Evolutionary conservation across 2,329 filamentous ascomycete genomes (phyloP).

Genomic region (Phyllosticta ampelicida): DNA sequence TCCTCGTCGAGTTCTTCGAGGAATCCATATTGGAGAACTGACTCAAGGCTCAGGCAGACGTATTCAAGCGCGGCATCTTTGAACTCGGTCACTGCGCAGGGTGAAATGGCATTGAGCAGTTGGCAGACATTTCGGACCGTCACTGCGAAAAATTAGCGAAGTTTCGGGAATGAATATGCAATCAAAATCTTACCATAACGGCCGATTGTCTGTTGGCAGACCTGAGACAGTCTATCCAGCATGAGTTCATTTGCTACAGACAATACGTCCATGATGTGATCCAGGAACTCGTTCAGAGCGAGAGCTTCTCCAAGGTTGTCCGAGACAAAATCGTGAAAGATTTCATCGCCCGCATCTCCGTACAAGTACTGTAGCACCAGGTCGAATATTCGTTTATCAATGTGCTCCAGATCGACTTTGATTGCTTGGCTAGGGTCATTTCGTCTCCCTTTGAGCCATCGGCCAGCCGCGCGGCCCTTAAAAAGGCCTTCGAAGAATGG

Average conservation of each 20-base stretch:
- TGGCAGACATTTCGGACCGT: constrained; percentile 76
- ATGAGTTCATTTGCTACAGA: constrained; percentile 87
- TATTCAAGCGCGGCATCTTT: constrained; percentile 85
- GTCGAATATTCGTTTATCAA: constrained; percentile 60
- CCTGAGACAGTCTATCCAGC: constrained; percentile 80
- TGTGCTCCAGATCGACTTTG: constrained; percentile 71
- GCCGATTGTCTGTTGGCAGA: constrained; percentile 77
- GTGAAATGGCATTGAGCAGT: constrained; percentile 75
- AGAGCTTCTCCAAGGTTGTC: constrained; percentile 39
- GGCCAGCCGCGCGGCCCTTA: constrained; percentile 71
- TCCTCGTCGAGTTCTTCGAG: constrained; percentile 79
- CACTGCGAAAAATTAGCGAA: constrained; percentile 38
- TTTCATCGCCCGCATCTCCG: constrained; percentile 64
- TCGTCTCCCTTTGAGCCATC: constrained; percentile 69
- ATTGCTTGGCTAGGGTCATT: constrained; percentile 41
- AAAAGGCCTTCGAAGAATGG: constrained; percentile 91
- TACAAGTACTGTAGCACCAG: constrained; percentile 77
- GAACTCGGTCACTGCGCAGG: constrained; percentile 73
- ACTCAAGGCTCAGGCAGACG: constrained; percentile 81
- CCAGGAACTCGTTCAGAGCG: constrained; percentile 67
- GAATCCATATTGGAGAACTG: constrained; percentile 81
- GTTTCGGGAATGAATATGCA: constrained; percentile 15
- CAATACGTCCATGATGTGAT: constrained; percentile 85
- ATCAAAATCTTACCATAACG: constrained; percentile 49
- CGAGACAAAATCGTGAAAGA: constrained; percentile 69